Evolutionary conservation across 768 basidiomycete genomes (phyloP), one percentile per base, ranked within the genome.

Genomic region (Termitomyces sp.): DNA sequence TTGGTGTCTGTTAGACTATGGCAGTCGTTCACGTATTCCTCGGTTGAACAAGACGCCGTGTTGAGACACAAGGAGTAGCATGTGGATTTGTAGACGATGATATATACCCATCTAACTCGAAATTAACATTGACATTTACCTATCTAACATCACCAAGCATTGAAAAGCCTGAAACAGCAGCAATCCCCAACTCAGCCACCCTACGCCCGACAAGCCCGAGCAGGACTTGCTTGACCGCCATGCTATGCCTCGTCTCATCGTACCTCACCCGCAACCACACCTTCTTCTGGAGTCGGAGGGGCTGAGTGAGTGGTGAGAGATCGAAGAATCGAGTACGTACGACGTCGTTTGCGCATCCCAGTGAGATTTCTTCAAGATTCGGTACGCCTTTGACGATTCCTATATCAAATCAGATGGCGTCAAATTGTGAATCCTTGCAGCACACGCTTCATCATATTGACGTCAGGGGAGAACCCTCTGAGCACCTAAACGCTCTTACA

Each of bases 401-500:
- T 52, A n/a, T 2, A 35, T 51, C 14, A 20, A 4, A 35, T 18
- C 48, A 14, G 33, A 33, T 22, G 13, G 1, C n/a, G 20, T 14
- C 9, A 10, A 12, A 36, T 18, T 9, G 3, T 6, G 9, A n/a
- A 18, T 10, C n/a, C 12, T 7, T 35, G 4, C 13, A 14, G 1
- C 67, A 5, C 20, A 72, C 70, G 62, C 65, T 71, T 71, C 61
- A 68, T 62, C 50, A 63, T 53, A 12, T 63, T 66, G 1, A 60
- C 61, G 18, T 64, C 54, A 4, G 51, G 52, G 7, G 12, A 7
- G 44, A 72, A 70, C 4, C 69, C 68, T 20, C 65, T 63, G 24
- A 72, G 14, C 4, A 59, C 66, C 42, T 70, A 64, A 1, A 73
- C 68, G 42, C 68, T 64, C 56, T 65, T 66, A 57, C 69, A 69